Conservation (phyloP, 2,329 filamentous ascomycete genomes). For the Colletotrichum sp. region DNA sequence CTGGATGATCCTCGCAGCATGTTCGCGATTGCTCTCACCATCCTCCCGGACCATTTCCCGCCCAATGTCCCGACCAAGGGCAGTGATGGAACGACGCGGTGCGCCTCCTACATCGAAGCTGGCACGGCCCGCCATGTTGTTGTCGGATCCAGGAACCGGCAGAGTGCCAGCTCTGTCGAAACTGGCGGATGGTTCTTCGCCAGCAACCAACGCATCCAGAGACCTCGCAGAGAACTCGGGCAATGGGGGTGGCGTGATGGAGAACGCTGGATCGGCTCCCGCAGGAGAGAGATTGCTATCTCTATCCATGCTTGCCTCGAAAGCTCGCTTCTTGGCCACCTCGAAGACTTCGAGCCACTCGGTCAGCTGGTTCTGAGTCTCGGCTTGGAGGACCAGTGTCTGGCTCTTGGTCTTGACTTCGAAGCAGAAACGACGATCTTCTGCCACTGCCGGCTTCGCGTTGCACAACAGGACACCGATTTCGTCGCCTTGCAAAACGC, state of each 20-base stretch:
- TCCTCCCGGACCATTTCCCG: slow-evolving; percentile 64
- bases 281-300: slow-evolving; percentile 52
- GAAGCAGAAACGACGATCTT: slow-evolving; percentile 96
- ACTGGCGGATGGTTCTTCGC: slow-evolving; percentile 46
- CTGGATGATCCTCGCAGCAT: slow-evolving; percentile 88
- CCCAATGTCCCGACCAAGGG: slow-evolving; percentile 49
- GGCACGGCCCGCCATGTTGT: slow-evolving; percentile 58
- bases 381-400: slow-evolving; percentile 87
- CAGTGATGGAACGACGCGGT: slow-evolving; percentile 62
- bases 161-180: slow-evolving; percentile 70
- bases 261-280: slow-evolving; percentile 78
- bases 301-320: slow-evolving; percentile 72
- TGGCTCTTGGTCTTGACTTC: slow-evolving; percentile 98
- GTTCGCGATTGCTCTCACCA: slow-evolving; percentile 77
- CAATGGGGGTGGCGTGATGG: slow-evolving; percentile 85
- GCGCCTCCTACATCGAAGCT: slow-evolving; percentile 73
- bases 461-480: slow-evolving; percentile 95
- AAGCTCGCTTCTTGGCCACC: slow-evolving; percentile 87
- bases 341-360: slow-evolving; percentile 96
- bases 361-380: slow-evolving; percentile 89
- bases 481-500: slow-evolving; percentile 94
- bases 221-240: slow-evolving; percentile 89
- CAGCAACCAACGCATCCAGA: slow-evolving; percentile 67
- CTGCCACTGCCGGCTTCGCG: slow-evolving; percentile 86
- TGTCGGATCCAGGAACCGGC: slow-evolving; percentile 67